phyloP scores from a whole-genome alignment of 495 filamentous ascomycete species.

The Terfezia boudieri region DNA sequence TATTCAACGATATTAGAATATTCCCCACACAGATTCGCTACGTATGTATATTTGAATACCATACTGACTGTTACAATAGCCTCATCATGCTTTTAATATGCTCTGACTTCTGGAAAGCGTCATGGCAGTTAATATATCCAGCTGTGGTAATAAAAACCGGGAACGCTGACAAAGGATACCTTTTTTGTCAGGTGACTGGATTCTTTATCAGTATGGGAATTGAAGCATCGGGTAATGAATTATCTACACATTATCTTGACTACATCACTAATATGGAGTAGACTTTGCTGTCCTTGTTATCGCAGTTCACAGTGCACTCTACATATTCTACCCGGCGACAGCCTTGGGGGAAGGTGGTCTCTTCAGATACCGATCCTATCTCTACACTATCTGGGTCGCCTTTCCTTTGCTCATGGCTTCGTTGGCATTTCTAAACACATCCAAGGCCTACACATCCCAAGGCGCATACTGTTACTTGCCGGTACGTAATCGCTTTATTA shows the following conservation, averaged over 20 bases:
- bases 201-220: conserved; percentile 41
- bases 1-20: too few relatives aligned
- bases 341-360: conserved; percentile 33
- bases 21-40: too few relatives aligned
- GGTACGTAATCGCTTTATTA: conserved; percentile 16
- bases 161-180: conserved; percentile 25
- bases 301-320: conserved; percentile 44
- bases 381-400: conserved; percentile 31
- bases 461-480: conserved; percentile 48
- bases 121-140: conserved; percentile 42
- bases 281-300: conserved; percentile 50
- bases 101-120: conserved; percentile 43
- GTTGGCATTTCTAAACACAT: conserved; percentile 38
- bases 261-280: conserved; percentile 11
- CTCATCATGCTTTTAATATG: conserved; percentile 49
- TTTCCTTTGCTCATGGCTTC: conserved; percentile 36
- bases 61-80: conserved; percentile 18
- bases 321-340: conserved; percentile 35
- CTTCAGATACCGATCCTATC: conserved; percentile 36
- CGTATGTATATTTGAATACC: too few relatives aligned
- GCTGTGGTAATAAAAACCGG: conserved; percentile 28
- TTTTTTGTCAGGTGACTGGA: conserved; percentile 44
- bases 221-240: conserved; percentile 35
- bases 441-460: conserved; percentile 31
- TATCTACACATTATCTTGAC: neutral